A percentile compares a stretch with the other conserved stretches of the same genome.
phyloP scores from a whole-genome alignment of 1,284 basidiomycete genomes.

The Ganoderma multipileum region DNA sequence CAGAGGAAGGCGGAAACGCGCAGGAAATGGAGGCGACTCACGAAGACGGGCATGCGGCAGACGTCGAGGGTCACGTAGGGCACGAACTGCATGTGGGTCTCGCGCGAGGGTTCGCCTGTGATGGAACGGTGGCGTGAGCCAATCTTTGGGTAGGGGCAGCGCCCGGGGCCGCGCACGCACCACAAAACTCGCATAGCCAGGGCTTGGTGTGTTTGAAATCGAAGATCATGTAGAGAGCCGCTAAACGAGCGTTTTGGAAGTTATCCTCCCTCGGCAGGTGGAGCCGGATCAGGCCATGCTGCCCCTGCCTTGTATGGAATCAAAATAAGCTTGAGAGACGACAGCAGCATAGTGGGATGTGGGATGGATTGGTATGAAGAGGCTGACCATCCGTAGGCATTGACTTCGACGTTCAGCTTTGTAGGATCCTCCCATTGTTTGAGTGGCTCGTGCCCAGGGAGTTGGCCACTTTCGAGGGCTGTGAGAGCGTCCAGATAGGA shows the following conservation, averaged over 20 bases:
- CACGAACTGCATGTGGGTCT: conserved; percentile 20
- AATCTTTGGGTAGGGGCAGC: neutral
- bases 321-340: neutral
- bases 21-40: conserved; percentile 5
- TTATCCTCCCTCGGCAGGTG: conserved; percentile 22
- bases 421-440: conserved; percentile 18
- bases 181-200: conserved; percentile 25
- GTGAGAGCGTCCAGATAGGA: neutral
- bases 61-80: conserved; percentile 16
- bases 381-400: conserved; percentile 19
- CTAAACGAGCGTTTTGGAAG: conserved; percentile 9
- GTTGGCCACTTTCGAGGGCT: conserved; percentile 12
- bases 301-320: conserved; percentile 11
- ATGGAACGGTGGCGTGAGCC: neutral
- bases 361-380: neutral
- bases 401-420: conserved; percentile 21
- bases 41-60: conserved; percentile 19
- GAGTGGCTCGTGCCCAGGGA: conserved; percentile 16
- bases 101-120: conserved; percentile 15
- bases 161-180: neutral
- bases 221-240: conserved; percentile 15
- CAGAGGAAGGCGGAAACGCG: neutral
- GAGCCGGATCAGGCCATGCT: conserved; percentile 16
- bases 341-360: neutral
- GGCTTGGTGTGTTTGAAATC: conserved; percentile 23